Evolutionary conservation across 2,329 filamentous ascomycete genomes (phyloP).

Genomic region (Diaporthe vexans): DNA sequence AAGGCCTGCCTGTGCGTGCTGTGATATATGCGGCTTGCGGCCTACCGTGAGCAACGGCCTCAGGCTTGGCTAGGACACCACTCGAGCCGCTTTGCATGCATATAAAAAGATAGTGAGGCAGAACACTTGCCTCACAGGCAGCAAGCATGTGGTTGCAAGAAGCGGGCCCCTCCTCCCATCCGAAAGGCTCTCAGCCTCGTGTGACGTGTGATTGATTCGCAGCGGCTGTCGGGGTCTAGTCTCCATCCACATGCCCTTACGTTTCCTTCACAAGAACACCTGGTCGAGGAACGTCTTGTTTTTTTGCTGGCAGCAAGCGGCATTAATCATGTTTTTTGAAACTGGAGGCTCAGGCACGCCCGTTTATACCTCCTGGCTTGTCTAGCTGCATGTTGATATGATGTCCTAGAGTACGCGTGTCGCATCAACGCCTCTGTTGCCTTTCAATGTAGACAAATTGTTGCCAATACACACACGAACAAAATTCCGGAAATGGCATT

Average conservation of each 20-base stretch:
- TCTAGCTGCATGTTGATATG: conserved; percentile 19
- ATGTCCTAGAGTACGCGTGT: conserved; percentile 6
- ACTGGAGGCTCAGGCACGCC: background rate
- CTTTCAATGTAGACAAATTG: conserved; percentile 22
- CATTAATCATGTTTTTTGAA: background rate
- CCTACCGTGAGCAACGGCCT: background rate
- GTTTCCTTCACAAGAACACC: background rate
- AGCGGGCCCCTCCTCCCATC: too few relatives aligned
- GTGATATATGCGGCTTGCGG: background rate
- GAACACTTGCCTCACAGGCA: too few relatives aligned
- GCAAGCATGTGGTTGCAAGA: too few relatives aligned
- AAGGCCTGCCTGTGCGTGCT: too few relatives aligned
- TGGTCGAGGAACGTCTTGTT: background rate
- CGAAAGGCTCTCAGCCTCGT: background rate
- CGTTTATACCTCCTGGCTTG: background rate
- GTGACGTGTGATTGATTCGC: background rate
- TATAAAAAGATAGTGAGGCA: background rate
- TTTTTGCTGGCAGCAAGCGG: conserved; percentile 24
- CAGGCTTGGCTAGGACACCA: conserved; percentile 17
- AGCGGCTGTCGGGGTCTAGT: background rate
- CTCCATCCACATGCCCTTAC: background rate
- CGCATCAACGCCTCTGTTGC: background rate
- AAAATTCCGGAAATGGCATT: conserved; percentile 6
- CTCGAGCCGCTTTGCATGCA: background rate
- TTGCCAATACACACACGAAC: conserved; percentile 18